A percentile compares a stretch with the other conserved stretches of the same genome.
Conservation (phyloP, 2,329 filamentous ascomycete species). For the Mycosphaerella sp. region DNA sequence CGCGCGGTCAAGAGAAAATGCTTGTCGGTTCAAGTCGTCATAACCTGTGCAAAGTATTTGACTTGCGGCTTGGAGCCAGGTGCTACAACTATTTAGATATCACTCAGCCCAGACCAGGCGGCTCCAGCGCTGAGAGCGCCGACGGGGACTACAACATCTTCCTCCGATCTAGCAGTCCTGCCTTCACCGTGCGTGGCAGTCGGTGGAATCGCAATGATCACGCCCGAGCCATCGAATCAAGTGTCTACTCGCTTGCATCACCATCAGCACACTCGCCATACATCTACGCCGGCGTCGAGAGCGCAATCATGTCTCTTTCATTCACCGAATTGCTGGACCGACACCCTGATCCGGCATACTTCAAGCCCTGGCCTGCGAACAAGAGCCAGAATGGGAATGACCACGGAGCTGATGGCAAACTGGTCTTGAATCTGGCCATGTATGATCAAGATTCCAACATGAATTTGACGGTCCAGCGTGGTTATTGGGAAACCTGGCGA, state of each 20-base stretch:
- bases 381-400: background rate
- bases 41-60: constrained; percentile 56
- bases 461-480: constrained; percentile 38
- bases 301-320: constrained; percentile 39
- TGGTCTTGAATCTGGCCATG: constrained; percentile 41
- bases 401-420: constrained; percentile 21
- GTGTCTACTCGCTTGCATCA: constrained; percentile 45
- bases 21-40: constrained; percentile 52
- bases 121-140: background rate
- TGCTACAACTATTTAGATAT: constrained; percentile 31
- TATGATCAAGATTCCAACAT: constrained; percentile 41
- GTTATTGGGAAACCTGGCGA: constrained; percentile 28
- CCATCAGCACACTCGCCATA: constrained; percentile 40
- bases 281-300: constrained; percentile 46
- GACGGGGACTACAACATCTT: constrained; percentile 41
- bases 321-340: constrained; percentile 40
- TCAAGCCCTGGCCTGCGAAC: constrained; percentile 9
- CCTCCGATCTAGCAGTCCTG: constrained; percentile 34
- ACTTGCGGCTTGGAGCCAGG: constrained; percentile 47
- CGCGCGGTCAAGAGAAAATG: constrained; percentile 52
- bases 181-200: constrained; percentile 21
- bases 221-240: constrained; percentile 31
- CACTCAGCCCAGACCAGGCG: background rate
- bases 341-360: constrained; percentile 39
- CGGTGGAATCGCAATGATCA: constrained; percentile 20